Evolutionary conservation across 495 filamentous ascomycete species (phyloP).

Genomic region (Penicillium taxi): DNA sequence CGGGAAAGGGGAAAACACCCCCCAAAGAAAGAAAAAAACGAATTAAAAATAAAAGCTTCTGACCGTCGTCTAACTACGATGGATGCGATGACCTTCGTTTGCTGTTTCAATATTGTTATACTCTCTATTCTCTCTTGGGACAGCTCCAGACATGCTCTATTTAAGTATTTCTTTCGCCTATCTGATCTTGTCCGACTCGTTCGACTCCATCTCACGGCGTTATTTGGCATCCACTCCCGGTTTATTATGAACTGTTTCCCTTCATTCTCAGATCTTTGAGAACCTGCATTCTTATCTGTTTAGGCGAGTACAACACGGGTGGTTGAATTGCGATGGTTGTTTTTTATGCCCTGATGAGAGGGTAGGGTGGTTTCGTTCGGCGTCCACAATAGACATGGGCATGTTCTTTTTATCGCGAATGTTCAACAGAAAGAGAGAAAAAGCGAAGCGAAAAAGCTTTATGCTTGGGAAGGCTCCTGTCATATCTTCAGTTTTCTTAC

Average conservation of each 20-base stretch:
- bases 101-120: constrained; percentile 2
- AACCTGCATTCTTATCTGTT: constrained; percentile 31
- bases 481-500: constrained; percentile 13
- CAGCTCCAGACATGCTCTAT: constrained; percentile 6
- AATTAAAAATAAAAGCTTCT: constrained; percentile 4
- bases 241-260: constrained; percentile 11
- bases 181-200: constrained; percentile 8
- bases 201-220: constrained; percentile 15
- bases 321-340: constrained; percentile 23
- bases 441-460: no score
- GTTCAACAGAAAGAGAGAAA: constrained; percentile 16
- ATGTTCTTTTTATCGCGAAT: constrained; percentile 31
- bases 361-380: constrained; percentile 37
- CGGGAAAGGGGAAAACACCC: constrained; percentile 6
- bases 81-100: constrained; percentile 9
- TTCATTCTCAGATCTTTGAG: constrained; percentile 18
- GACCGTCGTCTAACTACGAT: constrained; percentile 6
- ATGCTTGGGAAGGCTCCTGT: constrained; percentile 26
- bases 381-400: constrained; percentile 44
- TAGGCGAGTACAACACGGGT: constrained; percentile 24
- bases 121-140: constrained; percentile 3
- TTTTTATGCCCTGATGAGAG: constrained; percentile 22
- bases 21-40: background rate
- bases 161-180: background rate
- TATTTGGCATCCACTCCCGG: constrained; percentile 11